Conservation (phyloP, 2,329 filamentous ascomycete genomes). For the Apiospora rasikravindrae region DNA sequence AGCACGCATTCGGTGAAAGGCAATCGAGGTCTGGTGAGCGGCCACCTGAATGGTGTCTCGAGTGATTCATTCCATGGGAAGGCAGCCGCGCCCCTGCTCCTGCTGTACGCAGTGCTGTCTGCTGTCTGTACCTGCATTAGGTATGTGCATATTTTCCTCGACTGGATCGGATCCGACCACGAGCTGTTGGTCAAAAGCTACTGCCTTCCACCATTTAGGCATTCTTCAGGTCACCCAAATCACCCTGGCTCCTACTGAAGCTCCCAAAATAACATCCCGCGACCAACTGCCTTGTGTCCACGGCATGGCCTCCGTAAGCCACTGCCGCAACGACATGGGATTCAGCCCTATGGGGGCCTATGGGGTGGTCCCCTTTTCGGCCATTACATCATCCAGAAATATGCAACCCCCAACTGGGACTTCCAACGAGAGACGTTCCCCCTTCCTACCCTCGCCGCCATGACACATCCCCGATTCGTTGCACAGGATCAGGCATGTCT, state of each 20-base stretch:
- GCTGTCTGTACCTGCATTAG: not conserved
- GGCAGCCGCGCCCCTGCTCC: not conserved
- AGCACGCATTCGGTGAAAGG: not conserved
- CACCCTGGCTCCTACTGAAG: too few species aligned
- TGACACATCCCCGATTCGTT: not conserved
- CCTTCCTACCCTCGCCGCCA: not conserved
- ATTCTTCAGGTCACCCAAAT: not conserved
- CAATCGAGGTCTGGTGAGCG: not conserved
- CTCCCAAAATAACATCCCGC: not conserved
- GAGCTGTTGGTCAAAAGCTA: not conserved
- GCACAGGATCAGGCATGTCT: not conserved
- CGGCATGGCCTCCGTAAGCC: constrained; percentile 11
- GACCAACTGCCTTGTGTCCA: not conserved
- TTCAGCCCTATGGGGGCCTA: not conserved
- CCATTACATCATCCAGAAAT: not conserved
- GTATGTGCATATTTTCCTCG: not conserved
- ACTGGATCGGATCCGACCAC: not conserved
- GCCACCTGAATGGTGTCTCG: not conserved
- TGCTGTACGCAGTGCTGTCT: not conserved
- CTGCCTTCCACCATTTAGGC: not conserved
- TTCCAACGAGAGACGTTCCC: not conserved
- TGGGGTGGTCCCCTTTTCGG: not conserved
- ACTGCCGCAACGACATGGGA: not conserved
- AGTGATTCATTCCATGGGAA: not conserved
- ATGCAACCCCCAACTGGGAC: not conserved